phyloP scores from a whole-genome alignment of 106 monocot species.

The Dendrobium huoshanense region DNA sequence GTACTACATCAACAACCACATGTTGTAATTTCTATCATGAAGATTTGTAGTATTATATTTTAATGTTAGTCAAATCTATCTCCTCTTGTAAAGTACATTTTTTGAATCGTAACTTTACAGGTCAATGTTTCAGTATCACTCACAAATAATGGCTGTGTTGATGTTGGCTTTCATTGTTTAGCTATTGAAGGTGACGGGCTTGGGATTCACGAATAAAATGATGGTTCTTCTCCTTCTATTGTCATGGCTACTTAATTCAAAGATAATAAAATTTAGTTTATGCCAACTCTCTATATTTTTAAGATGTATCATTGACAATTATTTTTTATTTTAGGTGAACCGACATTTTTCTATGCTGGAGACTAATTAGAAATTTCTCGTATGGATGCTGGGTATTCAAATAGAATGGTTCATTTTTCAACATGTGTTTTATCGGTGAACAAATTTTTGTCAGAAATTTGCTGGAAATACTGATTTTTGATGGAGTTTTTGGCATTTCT shows the following conservation, averaged over 20 bases:
- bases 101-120: slow-evolving; percentile 23
- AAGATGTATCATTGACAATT: not conserved
- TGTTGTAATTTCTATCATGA: too few relatives aligned
- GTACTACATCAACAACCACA: too few relatives aligned
- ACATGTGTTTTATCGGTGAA: too few relatives aligned
- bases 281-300: not conserved
- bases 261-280: slow-evolving; percentile 30
- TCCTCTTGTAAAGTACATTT: not conserved
- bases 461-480: too few relatives aligned
- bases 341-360: slow-evolving; percentile 72
- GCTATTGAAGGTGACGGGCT: slow-evolving; percentile 80
- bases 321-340: slow-evolving; percentile 56
- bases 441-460: too few relatives aligned
- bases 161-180: slow-evolving; percentile 59
- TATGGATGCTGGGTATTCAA: slow-evolving; percentile 90
- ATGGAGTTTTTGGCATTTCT: too few relatives aligned
- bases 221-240: slow-evolving; percentile 85
- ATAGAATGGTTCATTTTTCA: slow-evolving; percentile 33
- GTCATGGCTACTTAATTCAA: slow-evolving; percentile 86
- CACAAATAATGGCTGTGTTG: slow-evolving; percentile 66
- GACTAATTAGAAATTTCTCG: slow-evolving; percentile 83
- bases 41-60: not conserved
- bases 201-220: slow-evolving; percentile 76
- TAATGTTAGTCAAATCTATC: not conserved
- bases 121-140: slow-evolving; percentile 67